A percentile compares a stretch with the other conserved stretches of the same genome.
These are phyloP conservation scores for Eutrema salsugineum DNA, from an alignment of 441 rosid genomes.

Conservation along the genomic window DNA sequence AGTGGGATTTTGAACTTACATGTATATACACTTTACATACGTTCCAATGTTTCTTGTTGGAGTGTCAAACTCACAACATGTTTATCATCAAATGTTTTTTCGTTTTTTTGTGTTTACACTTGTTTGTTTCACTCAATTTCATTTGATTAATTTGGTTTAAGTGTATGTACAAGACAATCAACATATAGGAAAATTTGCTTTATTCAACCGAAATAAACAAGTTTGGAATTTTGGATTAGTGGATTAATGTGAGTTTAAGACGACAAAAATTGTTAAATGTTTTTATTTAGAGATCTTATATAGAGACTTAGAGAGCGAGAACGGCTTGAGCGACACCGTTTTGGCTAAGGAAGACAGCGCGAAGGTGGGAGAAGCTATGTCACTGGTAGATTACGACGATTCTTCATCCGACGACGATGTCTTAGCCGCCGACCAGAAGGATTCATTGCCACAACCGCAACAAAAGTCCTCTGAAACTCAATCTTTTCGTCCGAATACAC, in stretches of 20 bases:
- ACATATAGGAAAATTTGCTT: not conserved
- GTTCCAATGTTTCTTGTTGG: not conserved
- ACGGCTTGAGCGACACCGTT: not conserved
- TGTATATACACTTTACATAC: conserved; percentile 17
- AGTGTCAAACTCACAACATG: not conserved
- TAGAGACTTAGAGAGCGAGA: no score
- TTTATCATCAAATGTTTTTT: not conserved
- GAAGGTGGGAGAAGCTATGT: conserved; percentile 9
- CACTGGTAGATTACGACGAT: conserved; percentile 34
- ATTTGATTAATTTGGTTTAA: not conserved
- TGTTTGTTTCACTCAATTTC: not conserved
- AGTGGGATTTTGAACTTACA: not conserved
- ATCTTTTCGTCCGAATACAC: not conserved
- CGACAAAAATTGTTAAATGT: not conserved
- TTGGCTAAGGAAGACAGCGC: not conserved
- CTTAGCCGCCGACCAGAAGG: not conserved
- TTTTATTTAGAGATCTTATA: not conserved
- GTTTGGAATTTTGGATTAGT: no score
- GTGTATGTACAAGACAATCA: not conserved
- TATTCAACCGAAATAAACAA: not conserved
- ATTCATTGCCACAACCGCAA: not conserved
- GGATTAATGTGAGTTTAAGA: not conserved
- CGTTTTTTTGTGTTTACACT: not conserved
- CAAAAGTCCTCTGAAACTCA: not conserved
- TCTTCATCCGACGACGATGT: conserved; percentile 32